Conservation (phyloP, 2,329 filamentous ascomycete genomes). For the Trichophyton benhamiae region DNA sequence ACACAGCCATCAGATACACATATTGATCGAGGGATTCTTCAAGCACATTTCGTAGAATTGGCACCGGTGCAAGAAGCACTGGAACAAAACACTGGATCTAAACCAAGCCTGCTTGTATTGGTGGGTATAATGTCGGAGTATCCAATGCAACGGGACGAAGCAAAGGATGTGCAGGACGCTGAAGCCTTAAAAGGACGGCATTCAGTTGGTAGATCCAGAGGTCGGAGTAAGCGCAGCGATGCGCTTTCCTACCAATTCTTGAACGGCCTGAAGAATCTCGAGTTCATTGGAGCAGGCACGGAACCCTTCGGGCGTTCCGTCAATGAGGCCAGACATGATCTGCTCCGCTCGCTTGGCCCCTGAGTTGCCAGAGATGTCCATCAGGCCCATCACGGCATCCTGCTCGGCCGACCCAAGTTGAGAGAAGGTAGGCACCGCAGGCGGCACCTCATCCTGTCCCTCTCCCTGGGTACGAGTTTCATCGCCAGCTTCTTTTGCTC, state of each 20-base stretch:
- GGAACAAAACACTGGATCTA: not conserved
- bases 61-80: not conserved
- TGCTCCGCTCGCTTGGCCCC: constrained; percentile 17
- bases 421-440: constrained; percentile 15
- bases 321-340: constrained; percentile 24
- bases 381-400: constrained; percentile 23
- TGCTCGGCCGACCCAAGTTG: constrained; percentile 21
- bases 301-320: constrained; percentile 18
- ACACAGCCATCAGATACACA: not conserved
- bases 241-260: constrained; percentile 22
- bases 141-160: not conserved
- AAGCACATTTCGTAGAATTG: not conserved
- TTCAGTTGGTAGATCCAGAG: constrained; percentile 10
- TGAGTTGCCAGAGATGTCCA: constrained; percentile 19
- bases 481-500: not conserved
- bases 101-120: not conserved
- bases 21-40: not conserved
- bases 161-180: not conserved
- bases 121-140: not conserved
- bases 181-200: not conserved
- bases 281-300: constrained; percentile 21
- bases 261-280: constrained; percentile 21
- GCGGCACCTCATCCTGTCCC: constrained; percentile 8
- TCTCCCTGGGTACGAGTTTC: not conserved
- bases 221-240: constrained; percentile 17